Evolutionary conservation across 179 eudicot genomes (phyloP).

Genomic region (Spinacia oleracea): DNA sequence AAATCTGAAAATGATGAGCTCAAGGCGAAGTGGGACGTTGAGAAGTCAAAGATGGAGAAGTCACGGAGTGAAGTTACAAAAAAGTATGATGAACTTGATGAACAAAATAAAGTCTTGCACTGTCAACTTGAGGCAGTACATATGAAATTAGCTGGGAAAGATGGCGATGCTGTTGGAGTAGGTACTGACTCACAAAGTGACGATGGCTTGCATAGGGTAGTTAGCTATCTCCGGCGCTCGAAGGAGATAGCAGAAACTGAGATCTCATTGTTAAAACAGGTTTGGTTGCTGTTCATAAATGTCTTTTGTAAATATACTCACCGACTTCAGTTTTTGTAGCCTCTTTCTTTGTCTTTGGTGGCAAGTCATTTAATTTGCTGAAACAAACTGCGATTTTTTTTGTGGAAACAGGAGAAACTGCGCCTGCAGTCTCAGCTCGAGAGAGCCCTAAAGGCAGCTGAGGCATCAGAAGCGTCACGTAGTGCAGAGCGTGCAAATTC

Average conservation of each 20-base stretch:
- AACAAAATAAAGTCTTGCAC: conserved; percentile 87
- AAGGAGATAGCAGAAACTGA: conserved; percentile 98
- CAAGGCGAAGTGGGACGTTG: conserved; percentile 70
- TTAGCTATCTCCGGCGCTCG: conserved; percentile 87
- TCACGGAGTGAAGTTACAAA: conserved; percentile 64
- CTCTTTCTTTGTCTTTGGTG: neutral
- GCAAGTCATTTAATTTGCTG: conserved; percentile 18
- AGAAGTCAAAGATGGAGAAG: conserved; percentile 63
- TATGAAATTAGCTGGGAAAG: conserved; percentile 76
- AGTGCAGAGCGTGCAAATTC: conserved; percentile 67
- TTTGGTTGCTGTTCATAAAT: conserved; percentile 7
- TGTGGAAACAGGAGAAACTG: conserved; percentile 70
- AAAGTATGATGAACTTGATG: conserved; percentile 72
- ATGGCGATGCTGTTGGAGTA: conserved; percentile 48
- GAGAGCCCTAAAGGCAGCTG: conserved; percentile 71
- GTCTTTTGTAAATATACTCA: neutral
- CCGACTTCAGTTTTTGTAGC: neutral
- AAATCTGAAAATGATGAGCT: conserved; percentile 73
- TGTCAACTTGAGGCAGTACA: conserved; percentile 81
- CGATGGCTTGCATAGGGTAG: conserved; percentile 76
- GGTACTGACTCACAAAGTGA: conserved; percentile 41
- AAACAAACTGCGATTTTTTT: conserved; percentile 8
- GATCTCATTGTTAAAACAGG: conserved; percentile 89
- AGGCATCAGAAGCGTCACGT: conserved; percentile 72
- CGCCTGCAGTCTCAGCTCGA: conserved; percentile 92